These are phyloP conservation scores for Microthlaspi erraticum DNA, from an alignment of 345 rosid genomes.

Conservation along the genomic window DNA sequence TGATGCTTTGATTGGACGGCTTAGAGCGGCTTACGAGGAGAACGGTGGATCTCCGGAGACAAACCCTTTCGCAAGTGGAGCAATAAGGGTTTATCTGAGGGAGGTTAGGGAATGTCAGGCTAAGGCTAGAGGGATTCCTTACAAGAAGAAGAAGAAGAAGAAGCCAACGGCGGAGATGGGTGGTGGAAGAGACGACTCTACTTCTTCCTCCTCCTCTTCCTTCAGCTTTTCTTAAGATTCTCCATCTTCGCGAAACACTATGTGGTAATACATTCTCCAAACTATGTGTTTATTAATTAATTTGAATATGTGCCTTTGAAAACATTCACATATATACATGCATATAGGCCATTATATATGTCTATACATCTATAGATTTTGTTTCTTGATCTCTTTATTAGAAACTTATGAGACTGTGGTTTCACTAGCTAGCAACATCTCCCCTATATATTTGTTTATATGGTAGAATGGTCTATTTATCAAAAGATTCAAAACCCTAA, in stretches of 20 bases:
- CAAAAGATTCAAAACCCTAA: slow-evolving; percentile 41
- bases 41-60: slow-evolving; percentile 80
- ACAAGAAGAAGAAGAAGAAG: slow-evolving; percentile 86
- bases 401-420: not conserved
- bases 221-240: slow-evolving; percentile 42
- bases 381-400: slow-evolving; percentile 17
- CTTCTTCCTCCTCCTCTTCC: slow-evolving; percentile 40
- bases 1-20: slow-evolving; percentile 89
- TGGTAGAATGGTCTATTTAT: not conserved
- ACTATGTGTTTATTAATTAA: slow-evolving; percentile 10
- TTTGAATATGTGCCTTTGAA: slow-evolving; percentile 17
- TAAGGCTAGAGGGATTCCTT: slow-evolving; percentile 84
- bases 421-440: too few species aligned
- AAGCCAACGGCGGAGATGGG: slow-evolving; percentile 34
- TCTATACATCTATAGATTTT: not conserved
- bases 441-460: slow-evolving; percentile 6
- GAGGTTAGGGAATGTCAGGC: slow-evolving; percentile 87
- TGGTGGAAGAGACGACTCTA: slow-evolving; percentile 46
- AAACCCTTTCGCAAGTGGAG: slow-evolving; percentile 80
- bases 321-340: slow-evolving; percentile 5
- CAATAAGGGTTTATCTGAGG: slow-evolving; percentile 70
- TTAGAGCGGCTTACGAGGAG: slow-evolving; percentile 89
- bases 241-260: slow-evolving; percentile 18
- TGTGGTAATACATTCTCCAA: slow-evolving; percentile 37
- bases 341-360: too few species aligned